phyloP scores from a whole-genome alignment of 2,329 filamentous ascomycete genomes.

The Huntiella omanensis region DNA sequence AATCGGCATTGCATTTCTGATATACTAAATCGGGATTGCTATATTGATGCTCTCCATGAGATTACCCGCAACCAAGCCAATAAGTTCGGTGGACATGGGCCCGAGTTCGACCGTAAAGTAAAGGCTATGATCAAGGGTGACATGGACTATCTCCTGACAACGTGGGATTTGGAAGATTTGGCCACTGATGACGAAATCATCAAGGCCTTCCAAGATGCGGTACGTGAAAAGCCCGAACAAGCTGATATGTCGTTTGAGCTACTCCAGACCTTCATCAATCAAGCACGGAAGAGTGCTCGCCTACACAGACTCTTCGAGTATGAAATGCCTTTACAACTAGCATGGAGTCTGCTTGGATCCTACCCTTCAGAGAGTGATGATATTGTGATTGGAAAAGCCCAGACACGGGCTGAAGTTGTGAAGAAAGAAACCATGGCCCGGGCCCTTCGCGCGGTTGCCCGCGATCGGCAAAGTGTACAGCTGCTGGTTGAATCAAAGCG shows the following conservation, averaged over 20 bases:
- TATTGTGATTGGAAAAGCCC: slow-evolving; percentile 9
- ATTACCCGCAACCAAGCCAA: slow-evolving; percentile 8
- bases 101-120: slow-evolving; percentile 11
- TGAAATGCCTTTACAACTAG: slow-evolving; percentile 11
- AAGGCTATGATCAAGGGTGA: slow-evolving; percentile 10
- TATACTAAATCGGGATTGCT: slow-evolving; percentile 10
- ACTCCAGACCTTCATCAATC: slow-evolving; percentile 13
- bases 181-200: slow-evolving; percentile 14
- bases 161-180: slow-evolving; percentile 12
- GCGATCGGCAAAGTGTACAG: slow-evolving; percentile 14
- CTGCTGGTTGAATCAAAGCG: slow-evolving; percentile 10
- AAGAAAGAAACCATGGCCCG: slow-evolving; percentile 14
- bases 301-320: slow-evolving; percentile 8
- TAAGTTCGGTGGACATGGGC: slow-evolving; percentile 6
- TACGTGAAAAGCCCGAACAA: slow-evolving; percentile 13
- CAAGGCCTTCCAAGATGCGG: slow-evolving; percentile 12
- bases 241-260: slow-evolving; percentile 13
- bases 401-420: slow-evolving; percentile 3
- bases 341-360: slow-evolving; percentile 9
- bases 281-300: slow-evolving; percentile 11
- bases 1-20: slow-evolving; percentile 10
- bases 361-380: slow-evolving; percentile 4
- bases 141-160: slow-evolving; percentile 12
- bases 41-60: slow-evolving; percentile 11
- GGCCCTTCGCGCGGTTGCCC: slow-evolving; percentile 15